Base-by-base conservation (phyloP, 768 basidiomycete genomes). In the Phaffia australis region DNA sequence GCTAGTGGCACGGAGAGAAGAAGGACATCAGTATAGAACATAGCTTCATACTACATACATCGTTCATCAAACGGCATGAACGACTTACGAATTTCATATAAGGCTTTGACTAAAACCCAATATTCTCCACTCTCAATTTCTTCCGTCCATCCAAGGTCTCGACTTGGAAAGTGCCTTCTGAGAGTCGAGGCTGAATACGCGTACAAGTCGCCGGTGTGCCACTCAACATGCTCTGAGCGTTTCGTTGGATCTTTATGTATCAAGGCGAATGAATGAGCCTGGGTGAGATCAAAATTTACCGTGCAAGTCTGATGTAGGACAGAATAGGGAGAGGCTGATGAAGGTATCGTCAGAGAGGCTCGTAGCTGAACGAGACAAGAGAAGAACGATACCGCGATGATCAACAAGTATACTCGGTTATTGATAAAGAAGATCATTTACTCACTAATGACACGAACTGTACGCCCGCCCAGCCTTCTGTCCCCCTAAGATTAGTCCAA, bases 201-300 rank as follows among this genome's bases (percentile, higher is more conserved):
- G 73, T 94, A 94, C n/a, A 94, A 84, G 73, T 94, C 89, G 46
- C 89, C 90, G n/a, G 83, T 76, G 74, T 86, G 81, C 90, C 90
- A 94, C 73, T 81, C 76, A 6, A 79, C 79, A 6, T 78, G 71
- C 4, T 49, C n/a, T 52, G 19, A n/a, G 7, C 46, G 35, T 58
- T 25, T 63, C 42, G 75, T 62, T 9, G 27, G 42, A 15, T 72
- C 71, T 15, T 58, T 60, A 9, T 87, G 85, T 16, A 86, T 70
- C 52, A 94, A 73, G 8, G 87, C 78, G 72, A 89, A 88, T 74
- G 86, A 89, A 2, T 88, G 85, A 0, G 83, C 89, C 71, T 86
- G 87, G 14, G 81, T 75, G 15, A 91, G 78, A 42, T 85, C 79
- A 0, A 88, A 78, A 2, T 80, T 78, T 56, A 91, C 76, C 16